Evolutionary conservation across 768 basidiomycete species (phyloP).

Genomic region (Chlorophyllum brunneum): DNA sequence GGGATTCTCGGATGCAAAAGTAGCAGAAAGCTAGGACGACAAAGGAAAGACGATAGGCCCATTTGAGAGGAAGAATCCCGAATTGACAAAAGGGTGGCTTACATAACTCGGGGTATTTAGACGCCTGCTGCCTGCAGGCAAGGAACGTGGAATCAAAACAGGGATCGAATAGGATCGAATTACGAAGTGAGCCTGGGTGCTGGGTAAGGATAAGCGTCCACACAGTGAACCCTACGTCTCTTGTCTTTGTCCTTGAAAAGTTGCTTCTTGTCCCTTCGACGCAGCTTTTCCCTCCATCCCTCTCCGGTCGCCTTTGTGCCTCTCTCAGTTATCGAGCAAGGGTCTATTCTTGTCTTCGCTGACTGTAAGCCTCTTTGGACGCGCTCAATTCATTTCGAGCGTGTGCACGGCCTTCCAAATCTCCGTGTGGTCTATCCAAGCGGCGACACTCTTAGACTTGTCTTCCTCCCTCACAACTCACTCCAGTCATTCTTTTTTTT

Average conservation of each 20-base stretch:
- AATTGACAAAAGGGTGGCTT: conserved; percentile 17
- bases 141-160: conserved; percentile 70
- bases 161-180: conserved; percentile 35
- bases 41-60: conserved; percentile 19
- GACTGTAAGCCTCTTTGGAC: conserved; percentile 26
- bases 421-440: conserved; percentile 29
- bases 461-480: conserved; percentile 33
- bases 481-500: conserved; percentile 47
- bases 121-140: conserved; percentile 64
- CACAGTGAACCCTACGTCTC: conserved; percentile 48
- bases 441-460: conserved; percentile 30
- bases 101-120: conserved; percentile 9
- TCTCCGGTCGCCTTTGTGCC: conserved; percentile 29
- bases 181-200: conserved; percentile 41
- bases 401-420: conserved; percentile 25
- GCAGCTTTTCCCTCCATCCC: conserved; percentile 36
- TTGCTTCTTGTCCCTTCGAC: conserved; percentile 42
- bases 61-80: conserved; percentile 19
- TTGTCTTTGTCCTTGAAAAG: conserved; percentile 48
- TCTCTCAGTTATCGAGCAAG: conserved; percentile 27
- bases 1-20: background rate
- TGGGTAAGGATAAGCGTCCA: conserved; percentile 48
- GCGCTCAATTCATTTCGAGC: conserved; percentile 56
- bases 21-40: conserved; percentile 9
- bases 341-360: conserved; percentile 29